Percentiles rank a stretch among this genome's conserved stretches.
These are phyloP conservation scores for Mycena amicta DNA, from an alignment of 768 basidiomycete genomes.

Conservation along the genomic window DNA sequence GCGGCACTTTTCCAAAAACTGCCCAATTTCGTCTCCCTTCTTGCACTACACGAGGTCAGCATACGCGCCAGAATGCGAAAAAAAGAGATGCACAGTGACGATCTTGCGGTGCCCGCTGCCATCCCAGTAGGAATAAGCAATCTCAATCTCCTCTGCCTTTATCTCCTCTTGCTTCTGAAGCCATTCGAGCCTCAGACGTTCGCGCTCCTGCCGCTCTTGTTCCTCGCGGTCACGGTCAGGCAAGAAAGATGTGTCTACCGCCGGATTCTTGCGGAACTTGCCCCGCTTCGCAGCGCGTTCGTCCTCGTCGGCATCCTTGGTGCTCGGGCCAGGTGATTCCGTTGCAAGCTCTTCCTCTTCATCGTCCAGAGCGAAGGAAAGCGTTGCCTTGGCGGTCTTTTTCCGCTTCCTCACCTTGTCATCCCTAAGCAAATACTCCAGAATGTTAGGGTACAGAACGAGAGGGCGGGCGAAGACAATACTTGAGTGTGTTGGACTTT, in stretches of 20 bases:
- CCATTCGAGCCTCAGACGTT: constrained; percentile 90
- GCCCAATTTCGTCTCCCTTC: constrained; percentile 89
- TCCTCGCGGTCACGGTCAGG: constrained; percentile 98
- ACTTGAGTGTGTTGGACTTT: constrained; percentile 82
- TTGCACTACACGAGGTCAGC: constrained; percentile 67
- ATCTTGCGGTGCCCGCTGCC: constrained; percentile 95
- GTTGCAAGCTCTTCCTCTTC: constrained; percentile 58
- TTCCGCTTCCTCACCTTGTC: constrained; percentile 91
- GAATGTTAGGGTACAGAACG: constrained; percentile 63
- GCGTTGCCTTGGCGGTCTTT: constrained; percentile 82
- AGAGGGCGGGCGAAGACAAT: constrained; percentile 29
- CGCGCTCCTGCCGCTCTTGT: constrained; percentile 84
- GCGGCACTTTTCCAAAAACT: constrained; percentile 91
- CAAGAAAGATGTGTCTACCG: constrained; percentile 96
- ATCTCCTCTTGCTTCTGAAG: constrained; percentile 69
- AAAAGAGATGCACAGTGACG: constrained; percentile 65
- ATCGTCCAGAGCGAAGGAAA: constrained; percentile 92
- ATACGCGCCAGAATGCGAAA: neutral
- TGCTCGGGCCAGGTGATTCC: constrained; percentile 35
- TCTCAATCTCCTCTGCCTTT: constrained; percentile 76
- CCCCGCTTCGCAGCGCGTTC: constrained; percentile 64
- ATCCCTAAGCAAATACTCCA: constrained; percentile 88
- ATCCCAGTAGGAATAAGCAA: constrained; percentile 98
- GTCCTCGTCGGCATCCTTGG: constrained; percentile 43
- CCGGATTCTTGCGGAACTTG: constrained; percentile 92